phyloP scores from a whole-genome alignment of 257 asterid species.

The Solanum rostratum region DNA sequence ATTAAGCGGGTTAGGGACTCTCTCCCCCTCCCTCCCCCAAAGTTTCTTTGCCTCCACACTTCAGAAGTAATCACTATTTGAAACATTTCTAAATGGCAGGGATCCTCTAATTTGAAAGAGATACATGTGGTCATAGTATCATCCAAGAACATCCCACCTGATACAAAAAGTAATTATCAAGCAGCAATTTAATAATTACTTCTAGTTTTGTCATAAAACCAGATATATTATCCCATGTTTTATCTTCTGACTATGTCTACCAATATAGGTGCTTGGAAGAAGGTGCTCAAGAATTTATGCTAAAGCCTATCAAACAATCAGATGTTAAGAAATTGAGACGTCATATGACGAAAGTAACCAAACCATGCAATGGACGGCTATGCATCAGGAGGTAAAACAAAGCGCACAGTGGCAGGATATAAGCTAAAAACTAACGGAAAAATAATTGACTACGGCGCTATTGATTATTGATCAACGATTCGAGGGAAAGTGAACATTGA shows the following conservation, averaged over 20 bases:
- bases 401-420: not conserved
- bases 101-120: slow-evolving; percentile 21
- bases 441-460: not conserved
- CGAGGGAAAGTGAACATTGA: not conserved
- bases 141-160: slow-evolving; percentile 21
- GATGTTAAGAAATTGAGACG: slow-evolving; percentile 27
- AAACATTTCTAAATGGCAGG: slow-evolving; percentile 16
- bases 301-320: slow-evolving; percentile 33
- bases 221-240: not conserved
- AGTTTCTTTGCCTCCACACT: not conserved
- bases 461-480: not conserved
- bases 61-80: not conserved
- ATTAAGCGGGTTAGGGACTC: not conserved
- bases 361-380: slow-evolving; percentile 10
- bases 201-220: not conserved
- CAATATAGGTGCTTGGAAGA: slow-evolving; percentile 23
- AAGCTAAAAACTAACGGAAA: not conserved
- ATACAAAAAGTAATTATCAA: slow-evolving; percentile 13
- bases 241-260: not conserved
- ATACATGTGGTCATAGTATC: slow-evolving; percentile 29
- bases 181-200: not conserved
- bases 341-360: slow-evolving; percentile 8
- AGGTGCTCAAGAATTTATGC: slow-evolving; percentile 27
- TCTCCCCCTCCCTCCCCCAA: not conserved
- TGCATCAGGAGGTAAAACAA: slow-evolving; percentile 6